A percentile compares a stretch with the other conserved stretches of the same genome.
Conservation (phyloP, 2,329 filamentous ascomycete species). For the Pseudopithomyces maydicus region DNA sequence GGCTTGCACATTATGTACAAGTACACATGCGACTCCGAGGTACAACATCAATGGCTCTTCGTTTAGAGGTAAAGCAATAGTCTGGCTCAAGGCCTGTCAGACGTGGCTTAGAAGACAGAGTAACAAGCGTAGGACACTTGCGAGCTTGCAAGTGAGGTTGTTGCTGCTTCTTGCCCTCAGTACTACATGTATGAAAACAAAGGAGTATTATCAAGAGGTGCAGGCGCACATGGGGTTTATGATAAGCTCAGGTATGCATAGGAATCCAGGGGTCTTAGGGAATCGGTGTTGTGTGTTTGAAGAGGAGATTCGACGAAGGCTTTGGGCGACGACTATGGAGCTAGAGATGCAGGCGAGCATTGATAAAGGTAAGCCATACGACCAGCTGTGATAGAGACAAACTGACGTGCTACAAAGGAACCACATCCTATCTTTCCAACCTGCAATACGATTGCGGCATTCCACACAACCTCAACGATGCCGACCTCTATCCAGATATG, state of each 20-base stretch:
- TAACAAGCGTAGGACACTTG: constrained; percentile 57
- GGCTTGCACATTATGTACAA: constrained; percentile 41
- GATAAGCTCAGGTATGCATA: constrained; percentile 55
- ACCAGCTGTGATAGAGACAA: not conserved
- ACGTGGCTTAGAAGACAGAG: constrained; percentile 50
- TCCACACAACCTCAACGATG: constrained; percentile 56
- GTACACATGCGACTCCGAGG: constrained; percentile 27
- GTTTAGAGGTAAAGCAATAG: constrained; percentile 42
- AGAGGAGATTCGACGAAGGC: constrained; percentile 57
- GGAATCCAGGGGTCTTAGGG: constrained; percentile 48
- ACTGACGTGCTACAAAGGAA: constrained; percentile 40
- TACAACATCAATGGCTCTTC: constrained; percentile 46
- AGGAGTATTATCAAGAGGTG: constrained; percentile 26
- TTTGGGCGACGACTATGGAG: constrained; percentile 62
- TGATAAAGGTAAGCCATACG: constrained; percentile 44
- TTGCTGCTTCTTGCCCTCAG: constrained; percentile 55
- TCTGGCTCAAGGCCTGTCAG: constrained; percentile 46
- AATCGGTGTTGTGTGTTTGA: constrained; percentile 43
- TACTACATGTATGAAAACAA: constrained; percentile 51
- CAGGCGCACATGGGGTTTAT: constrained; percentile 52
- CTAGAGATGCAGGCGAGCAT: constrained; percentile 60
- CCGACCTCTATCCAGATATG: constrained; percentile 42
- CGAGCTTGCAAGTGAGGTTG: constrained; percentile 55
- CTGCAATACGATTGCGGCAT: constrained; percentile 54
- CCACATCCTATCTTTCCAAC: constrained; percentile 46